A percentile compares a stretch with the other conserved stretches of the same genome.
These are phyloP conservation scores for Aspergillus conjunctus DNA, from an alignment of 495 filamentous ascomycete genomes.

Conservation along the genomic window DNA sequence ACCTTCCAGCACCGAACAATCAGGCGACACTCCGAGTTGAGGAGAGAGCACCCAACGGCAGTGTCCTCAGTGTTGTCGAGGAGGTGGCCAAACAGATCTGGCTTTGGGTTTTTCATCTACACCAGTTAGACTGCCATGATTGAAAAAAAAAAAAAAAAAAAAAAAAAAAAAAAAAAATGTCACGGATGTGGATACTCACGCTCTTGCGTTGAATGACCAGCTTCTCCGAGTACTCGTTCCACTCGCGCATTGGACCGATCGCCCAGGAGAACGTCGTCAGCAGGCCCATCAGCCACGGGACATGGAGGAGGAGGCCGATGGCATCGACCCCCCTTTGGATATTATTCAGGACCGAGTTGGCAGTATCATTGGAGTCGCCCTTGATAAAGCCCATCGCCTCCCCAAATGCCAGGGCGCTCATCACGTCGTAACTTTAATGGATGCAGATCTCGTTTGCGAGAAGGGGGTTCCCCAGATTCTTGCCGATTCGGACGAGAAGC, in stretches of 20 bases:
- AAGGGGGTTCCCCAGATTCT: constrained; percentile 2
- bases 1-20: constrained; percentile 10
- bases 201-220: constrained; percentile 4
- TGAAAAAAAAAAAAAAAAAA: background rate
- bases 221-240: constrained; percentile 7
- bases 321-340: constrained; percentile 8
- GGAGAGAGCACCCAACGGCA: background rate
- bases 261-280: constrained; percentile 8
- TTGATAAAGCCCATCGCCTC: constrained; percentile 7
- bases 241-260: constrained; percentile 9
- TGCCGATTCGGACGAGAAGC: constrained; percentile 1
- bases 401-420: constrained; percentile 7
- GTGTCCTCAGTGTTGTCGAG: constrained; percentile 8
- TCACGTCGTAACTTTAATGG: constrained; percentile 8
- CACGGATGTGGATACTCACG: background rate
- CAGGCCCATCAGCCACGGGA: constrained; percentile 4
- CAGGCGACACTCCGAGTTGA: constrained; percentile 12
- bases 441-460: constrained; percentile 9
- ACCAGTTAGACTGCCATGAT: background rate
- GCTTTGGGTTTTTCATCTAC: constrained; percentile 8
- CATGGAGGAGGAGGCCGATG: constrained; percentile 7
- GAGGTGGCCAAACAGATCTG: constrained; percentile 4
- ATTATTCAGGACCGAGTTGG: constrained; percentile 9
- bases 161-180: background rate
- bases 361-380: constrained; percentile 7